Base-by-base conservation (phyloP, 78 protist genomes). In the Neovahlkampfia damariscottae region DNA sequence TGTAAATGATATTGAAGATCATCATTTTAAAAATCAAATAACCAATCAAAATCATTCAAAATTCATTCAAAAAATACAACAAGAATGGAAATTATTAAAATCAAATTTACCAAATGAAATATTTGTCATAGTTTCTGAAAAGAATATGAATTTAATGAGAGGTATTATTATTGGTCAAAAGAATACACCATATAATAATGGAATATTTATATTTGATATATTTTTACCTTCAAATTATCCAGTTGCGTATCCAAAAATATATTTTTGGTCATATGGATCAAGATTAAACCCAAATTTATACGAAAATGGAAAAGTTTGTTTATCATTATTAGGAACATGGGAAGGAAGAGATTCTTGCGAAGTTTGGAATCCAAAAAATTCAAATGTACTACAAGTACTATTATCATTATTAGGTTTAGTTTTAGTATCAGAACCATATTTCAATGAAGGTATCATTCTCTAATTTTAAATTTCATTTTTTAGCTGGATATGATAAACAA, bases 241-340 rank as follows among this genome's bases (percentile, higher is more conserved):
- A 3, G 1, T 0, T 34, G 3, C 19, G 67, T 72, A 78, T 6
- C 83, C 83, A 32, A 5, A 0, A 2, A 77, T 38, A 6, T 8
- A 7, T 34, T 82, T 81, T 36, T 32, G 1, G 35, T 9, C 40
- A 0, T 7, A 71, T 66, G 38, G 81, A 10, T n/a, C 38, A 81
- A 75, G 87, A 38, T 30, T 86, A 70, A 77, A 82, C 83, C 88
- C 90, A 5, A 83, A 86, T 74, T 74, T 86, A 40, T 83, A 82
- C 80, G 74, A 41, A 9, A 36, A 81, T 67, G 88, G 88, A 39
- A 38, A 78, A 36, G 74, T 86, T 30, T 82, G 90, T 73, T 79
- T 82, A 66, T 71, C 82, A 76, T 75, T 85, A 39, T 70, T 85
- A 36, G 90, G 90, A 27, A 86, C 90, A 68, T 82, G 86, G 87